phyloP scores from a whole-genome alignment of 2,329 filamentous ascomycete species.

The Fragosphaeria purpurea region DNA sequence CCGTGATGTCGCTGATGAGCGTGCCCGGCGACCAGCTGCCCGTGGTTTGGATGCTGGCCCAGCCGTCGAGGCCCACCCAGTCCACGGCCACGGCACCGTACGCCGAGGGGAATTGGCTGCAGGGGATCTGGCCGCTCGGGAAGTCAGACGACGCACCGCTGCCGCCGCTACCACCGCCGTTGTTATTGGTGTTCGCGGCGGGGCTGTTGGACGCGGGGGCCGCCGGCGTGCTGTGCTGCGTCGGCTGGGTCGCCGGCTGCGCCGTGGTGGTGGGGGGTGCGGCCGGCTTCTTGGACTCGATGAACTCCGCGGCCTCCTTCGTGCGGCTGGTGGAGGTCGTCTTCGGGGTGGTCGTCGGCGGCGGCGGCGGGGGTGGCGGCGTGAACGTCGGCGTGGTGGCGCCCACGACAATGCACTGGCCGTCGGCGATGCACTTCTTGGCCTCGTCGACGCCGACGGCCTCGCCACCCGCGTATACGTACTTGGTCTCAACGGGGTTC shows the following conservation, averaged over 20 bases:
- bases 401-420: slow-evolving; percentile 57
- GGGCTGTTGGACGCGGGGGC: slow-evolving; percentile 15
- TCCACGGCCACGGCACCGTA: slow-evolving; percentile 68
- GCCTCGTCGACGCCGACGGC: slow-evolving; percentile 54
- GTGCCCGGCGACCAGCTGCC: slow-evolving; percentile 37
- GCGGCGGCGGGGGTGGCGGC: slow-evolving; percentile 27
- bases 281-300: slow-evolving; percentile 29
- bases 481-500: slow-evolving; percentile 56
- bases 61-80: slow-evolving; percentile 64
- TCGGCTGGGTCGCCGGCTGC: not conserved
- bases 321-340: slow-evolving; percentile 24
- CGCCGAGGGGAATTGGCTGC: slow-evolving; percentile 62
- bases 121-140: slow-evolving; percentile 63
- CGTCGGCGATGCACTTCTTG: slow-evolving; percentile 59
- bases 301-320: slow-evolving; percentile 38
- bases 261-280: slow-evolving; percentile 17
- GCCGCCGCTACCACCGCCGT: slow-evolving; percentile 26
- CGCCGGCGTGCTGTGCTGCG: slow-evolving; percentile 13
- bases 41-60: slow-evolving; percentile 65
- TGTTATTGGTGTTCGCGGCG: slow-evolving; percentile 3
- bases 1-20: slow-evolving; percentile 55
- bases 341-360: slow-evolving; percentile 22
- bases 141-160: slow-evolving; percentile 51
- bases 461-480: slow-evolving; percentile 55
- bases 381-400: slow-evolving; percentile 45